These are phyloP conservation scores for Hypoxylon sp. DNA, from an alignment of 2,329 filamentous ascomycete genomes.

Conservation along the genomic window DNA sequence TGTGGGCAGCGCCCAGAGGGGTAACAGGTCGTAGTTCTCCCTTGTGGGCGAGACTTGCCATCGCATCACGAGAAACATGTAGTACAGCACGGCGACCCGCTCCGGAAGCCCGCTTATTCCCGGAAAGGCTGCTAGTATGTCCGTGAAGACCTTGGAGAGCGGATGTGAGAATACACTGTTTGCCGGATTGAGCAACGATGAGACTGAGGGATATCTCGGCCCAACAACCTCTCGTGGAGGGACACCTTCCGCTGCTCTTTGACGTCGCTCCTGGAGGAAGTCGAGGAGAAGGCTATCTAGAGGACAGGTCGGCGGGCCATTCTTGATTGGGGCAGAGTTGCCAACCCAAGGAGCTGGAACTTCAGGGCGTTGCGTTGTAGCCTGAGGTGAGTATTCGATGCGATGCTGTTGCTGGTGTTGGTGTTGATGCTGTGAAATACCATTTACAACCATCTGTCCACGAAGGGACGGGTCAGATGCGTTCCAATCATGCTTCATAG, in stretches of 20 bases:
- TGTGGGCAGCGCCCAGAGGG: conserved; percentile 78
- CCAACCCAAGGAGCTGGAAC: conserved; percentile 36
- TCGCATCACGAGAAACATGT: conserved; percentile 89
- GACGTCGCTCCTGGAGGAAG: conserved; percentile 79
- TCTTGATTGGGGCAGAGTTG: conserved; percentile 64
- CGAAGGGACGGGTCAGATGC: conserved; percentile 35
- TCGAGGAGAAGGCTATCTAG: conserved; percentile 85
- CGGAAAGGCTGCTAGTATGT: conserved; percentile 87
- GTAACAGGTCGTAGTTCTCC: conserved; percentile 84
- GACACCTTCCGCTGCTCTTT: conserved; percentile 76
- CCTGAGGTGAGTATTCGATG: conserved; percentile 37
- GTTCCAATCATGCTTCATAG: conserved; percentile 68
- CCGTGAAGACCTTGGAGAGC: conserved; percentile 86
- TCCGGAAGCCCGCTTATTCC: conserved; percentile 84
- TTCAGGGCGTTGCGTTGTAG: conserved; percentile 16
- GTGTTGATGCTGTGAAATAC: conserved; percentile 25
- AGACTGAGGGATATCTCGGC: conserved; percentile 84
- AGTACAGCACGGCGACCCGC: conserved; percentile 83
- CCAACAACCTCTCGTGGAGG: conserved; percentile 77
- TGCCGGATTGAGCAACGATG: conserved; percentile 81
- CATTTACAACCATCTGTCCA: conserved; percentile 14
- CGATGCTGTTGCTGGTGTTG: conserved; percentile 37
- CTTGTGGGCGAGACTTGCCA: conserved; percentile 86
- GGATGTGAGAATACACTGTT: conserved; percentile 77
- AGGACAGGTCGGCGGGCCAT: conserved; percentile 79